phyloP scores from a whole-genome alignment of 208 protist species.

The Leishmania gerbilli region DNA sequence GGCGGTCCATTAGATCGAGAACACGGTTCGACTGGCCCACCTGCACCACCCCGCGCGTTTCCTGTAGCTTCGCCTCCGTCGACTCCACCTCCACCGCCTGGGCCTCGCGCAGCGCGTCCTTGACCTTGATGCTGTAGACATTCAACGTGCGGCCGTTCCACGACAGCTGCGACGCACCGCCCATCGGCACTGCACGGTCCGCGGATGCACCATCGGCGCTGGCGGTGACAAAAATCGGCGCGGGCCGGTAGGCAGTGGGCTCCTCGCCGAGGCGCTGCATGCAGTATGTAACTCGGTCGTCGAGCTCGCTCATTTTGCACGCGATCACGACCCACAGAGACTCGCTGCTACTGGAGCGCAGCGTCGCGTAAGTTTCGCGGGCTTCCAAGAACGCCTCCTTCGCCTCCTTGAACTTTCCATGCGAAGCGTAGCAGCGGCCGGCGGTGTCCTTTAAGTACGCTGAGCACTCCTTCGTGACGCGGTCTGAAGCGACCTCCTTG shows the following conservation, averaged over 20 bases:
- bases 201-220: not conserved
- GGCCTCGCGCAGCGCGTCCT: slow-evolving; percentile 81
- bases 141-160: slow-evolving; percentile 78
- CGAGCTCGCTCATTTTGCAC: slow-evolving; percentile 76
- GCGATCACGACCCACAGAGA: slow-evolving; percentile 44
- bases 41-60: slow-evolving; percentile 41
- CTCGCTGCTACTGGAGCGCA: slow-evolving; percentile 36
- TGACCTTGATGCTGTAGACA: slow-evolving; percentile 75
- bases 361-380: slow-evolving; percentile 47
- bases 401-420: slow-evolving; percentile 60
- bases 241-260: slow-evolving; percentile 46
- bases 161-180: slow-evolving; percentile 43
- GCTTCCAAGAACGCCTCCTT: slow-evolving; percentile 56
- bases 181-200: slow-evolving; percentile 14
- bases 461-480: slow-evolving; percentile 52
- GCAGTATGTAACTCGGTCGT: slow-evolving; percentile 84
- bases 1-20: slow-evolving; percentile 83
- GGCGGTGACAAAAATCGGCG: not conserved
- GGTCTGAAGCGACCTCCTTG: slow-evolving; percentile 46
- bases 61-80: slow-evolving; percentile 49
- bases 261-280: slow-evolving; percentile 83
- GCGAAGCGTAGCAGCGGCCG: slow-evolving; percentile 51
- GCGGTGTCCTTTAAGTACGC: slow-evolving; percentile 67
- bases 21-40: slow-evolving; percentile 70
- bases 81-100: slow-evolving; percentile 56